A percentile compares a stretch with the other conserved stretches of the same genome.
These are phyloP conservation scores for Limnomonas spitsbergensis DNA, from an alignment of 139 green algal species.

Conservation along the genomic window DNA sequence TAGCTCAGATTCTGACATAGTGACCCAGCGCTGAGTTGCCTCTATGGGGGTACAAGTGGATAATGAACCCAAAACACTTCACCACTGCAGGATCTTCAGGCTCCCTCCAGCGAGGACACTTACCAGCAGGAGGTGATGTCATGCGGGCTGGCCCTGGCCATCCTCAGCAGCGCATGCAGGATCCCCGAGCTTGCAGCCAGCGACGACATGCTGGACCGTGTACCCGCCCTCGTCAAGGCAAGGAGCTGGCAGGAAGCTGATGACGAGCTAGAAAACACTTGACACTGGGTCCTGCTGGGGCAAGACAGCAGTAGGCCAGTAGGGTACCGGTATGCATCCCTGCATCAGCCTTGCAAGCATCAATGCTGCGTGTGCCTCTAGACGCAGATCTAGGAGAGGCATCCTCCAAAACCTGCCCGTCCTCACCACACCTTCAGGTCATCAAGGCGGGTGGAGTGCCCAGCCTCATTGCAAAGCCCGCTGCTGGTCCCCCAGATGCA, in stretches of 20 bases:
- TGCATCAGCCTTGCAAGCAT: too few relatives aligned
- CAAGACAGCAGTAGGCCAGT: too few relatives aligned
- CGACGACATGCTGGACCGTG: conserved; percentile 31
- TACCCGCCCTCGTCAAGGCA: conserved; percentile 55
- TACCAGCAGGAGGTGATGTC: conserved; percentile 21
- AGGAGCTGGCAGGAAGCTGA: too few relatives aligned
- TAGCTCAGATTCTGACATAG: background rate
- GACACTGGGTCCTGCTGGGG: too few relatives aligned
- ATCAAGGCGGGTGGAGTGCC: conserved; percentile 2
- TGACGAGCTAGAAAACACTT: too few relatives aligned
- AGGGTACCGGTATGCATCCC: too few relatives aligned
- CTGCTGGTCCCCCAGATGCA: background rate
- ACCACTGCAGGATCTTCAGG: conserved; percentile 4
- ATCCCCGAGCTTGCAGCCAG: conserved; percentile 46
- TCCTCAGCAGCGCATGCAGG: conserved; percentile 45
- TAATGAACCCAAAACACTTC: too few relatives aligned
- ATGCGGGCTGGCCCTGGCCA: conserved; percentile 40
- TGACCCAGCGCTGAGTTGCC: background rate
- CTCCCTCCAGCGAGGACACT: conserved; percentile 1
- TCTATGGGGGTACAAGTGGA: too few relatives aligned
- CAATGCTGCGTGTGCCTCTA: too few relatives aligned
- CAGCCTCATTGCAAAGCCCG: conserved; percentile 1
- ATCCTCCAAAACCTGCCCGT: background rate
- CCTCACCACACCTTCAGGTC: too few relatives aligned
- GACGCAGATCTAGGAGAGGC: background rate